A percentile compares a stretch with the other conserved stretches of the same genome.
These are phyloP conservation scores for Leonotis leonurus DNA, from an alignment of 257 asterid genomes.

Conservation along the genomic window DNA sequence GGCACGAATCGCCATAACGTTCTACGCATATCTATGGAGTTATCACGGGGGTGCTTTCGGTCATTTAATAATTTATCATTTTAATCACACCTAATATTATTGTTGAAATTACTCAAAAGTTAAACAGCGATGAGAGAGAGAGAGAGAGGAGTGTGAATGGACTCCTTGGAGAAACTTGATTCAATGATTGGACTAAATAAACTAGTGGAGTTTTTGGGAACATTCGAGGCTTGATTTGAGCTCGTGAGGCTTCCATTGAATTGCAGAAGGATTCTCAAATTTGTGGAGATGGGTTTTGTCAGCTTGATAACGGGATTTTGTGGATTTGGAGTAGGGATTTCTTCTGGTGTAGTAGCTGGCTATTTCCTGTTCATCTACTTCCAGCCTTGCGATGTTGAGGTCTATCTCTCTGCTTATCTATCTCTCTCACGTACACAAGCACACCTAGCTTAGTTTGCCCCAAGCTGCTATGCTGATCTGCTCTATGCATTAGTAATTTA, in stretches of 20 bases:
- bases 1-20: neutral
- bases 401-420: constrained; percentile 7
- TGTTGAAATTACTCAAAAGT: neutral
- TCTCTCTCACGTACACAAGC: neutral
- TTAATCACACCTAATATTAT: neutral
- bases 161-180: constrained; percentile 22
- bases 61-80: constrained; percentile 3
- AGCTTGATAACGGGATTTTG: constrained; percentile 61
- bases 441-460: neutral
- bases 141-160: constrained; percentile 6
- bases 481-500: neutral
- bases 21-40: neutral
- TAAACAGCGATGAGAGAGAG: neutral
- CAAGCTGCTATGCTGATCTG: neutral
- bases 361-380: constrained; percentile 71
- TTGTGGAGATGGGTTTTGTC: constrained; percentile 58
- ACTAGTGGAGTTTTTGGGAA: neutral
- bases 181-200: constrained; percentile 12
- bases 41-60: constrained; percentile 4
- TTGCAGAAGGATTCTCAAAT: neutral
- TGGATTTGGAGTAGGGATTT: constrained; percentile 90
- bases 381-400: constrained; percentile 86
- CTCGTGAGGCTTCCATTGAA: neutral
- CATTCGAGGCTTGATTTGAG: constrained; percentile 8
- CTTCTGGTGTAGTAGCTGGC: constrained; percentile 48